A percentile compares a stretch with the other conserved stretches of the same genome.
Evolutionary conservation across 768 basidiomycete species (phyloP).

Genomic region (Gyrodon lividus): DNA sequence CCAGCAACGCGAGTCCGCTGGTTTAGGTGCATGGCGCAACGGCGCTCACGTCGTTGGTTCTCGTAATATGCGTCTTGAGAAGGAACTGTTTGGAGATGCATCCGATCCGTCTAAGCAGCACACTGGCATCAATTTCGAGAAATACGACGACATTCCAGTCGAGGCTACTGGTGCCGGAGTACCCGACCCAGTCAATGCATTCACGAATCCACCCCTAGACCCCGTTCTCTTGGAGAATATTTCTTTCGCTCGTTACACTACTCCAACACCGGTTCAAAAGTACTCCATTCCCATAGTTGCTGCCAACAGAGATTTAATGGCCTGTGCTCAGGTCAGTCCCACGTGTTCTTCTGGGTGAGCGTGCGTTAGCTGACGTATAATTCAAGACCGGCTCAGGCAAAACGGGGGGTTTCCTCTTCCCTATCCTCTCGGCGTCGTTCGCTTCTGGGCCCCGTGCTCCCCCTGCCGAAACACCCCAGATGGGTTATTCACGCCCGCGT

Average conservation of each 20-base stretch:
- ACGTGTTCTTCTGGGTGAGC: conserved; percentile 2
- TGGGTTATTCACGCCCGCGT: conserved; percentile 64
- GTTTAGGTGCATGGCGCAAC: conserved; percentile 79
- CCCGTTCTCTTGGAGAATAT: conserved; percentile 96
- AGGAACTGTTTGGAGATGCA: conserved; percentile 91
- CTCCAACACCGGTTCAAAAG: conserved; percentile 98
- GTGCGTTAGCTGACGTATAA: conserved; percentile 19
- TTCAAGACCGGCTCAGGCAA: conserved; percentile 97
- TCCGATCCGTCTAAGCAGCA: conserved; percentile 85
- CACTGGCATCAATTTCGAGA: conserved; percentile 99
- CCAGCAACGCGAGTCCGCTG: conserved; percentile 49
- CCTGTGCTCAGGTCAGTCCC: conserved; percentile 78
- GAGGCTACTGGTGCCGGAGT: conserved; percentile 97
- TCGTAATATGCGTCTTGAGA: conserved; percentile 87
- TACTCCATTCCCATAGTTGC: conserved; percentile 99
- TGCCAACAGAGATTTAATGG: conserved; percentile 86
- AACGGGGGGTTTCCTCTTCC: conserved; percentile 98
- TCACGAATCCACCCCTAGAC: conserved; percentile 88
- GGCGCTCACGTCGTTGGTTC: conserved; percentile 83
- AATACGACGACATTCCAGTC: conserved; percentile 99
- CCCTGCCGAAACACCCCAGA: conserved; percentile 49
- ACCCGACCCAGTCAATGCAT: conserved; percentile 89
- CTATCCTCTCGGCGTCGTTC: conserved; percentile 94
- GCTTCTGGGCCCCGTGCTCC: conserved; percentile 72
- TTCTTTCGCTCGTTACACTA: conserved; percentile 85